A percentile compares a stretch with the other conserved stretches of the same genome.
Conservation (phyloP, 2,329 filamentous ascomycete genomes). For the Penicillium olsonii region DNA sequence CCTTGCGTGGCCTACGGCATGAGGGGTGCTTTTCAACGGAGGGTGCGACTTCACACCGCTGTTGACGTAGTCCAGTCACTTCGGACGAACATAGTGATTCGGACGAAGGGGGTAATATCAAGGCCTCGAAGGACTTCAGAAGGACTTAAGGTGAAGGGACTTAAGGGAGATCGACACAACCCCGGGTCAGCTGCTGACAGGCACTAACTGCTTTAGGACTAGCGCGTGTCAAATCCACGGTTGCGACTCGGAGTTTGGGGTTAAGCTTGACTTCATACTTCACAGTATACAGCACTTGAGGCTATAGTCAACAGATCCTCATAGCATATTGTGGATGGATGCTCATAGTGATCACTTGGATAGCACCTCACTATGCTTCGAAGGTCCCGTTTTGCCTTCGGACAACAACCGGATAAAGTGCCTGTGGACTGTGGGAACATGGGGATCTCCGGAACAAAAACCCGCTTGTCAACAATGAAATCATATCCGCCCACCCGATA, state of each 20-base stretch:
- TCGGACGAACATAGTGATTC: too few relatives aligned
- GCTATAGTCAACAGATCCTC: too few relatives aligned
- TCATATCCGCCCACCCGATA: neutral
- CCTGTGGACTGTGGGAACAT: neutral
- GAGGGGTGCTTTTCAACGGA: neutral
- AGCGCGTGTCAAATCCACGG: neutral
- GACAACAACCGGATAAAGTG: neutral
- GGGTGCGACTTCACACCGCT: too few relatives aligned
- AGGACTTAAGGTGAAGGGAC: too few relatives aligned
- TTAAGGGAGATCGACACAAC: too few relatives aligned
- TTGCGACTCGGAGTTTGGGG: slow-evolving; percentile 3
- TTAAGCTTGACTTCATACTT: neutral
- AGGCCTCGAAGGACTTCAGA: too few relatives aligned
- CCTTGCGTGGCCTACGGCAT: neutral
- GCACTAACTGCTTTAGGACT: neutral
- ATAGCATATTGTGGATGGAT: too few relatives aligned
- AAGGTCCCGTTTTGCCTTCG: too few relatives aligned
- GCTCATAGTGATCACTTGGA: too few relatives aligned
- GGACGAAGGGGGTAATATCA: neutral
- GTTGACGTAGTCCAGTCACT: neutral
- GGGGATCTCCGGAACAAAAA: neutral
- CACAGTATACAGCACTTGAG: too few relatives aligned
- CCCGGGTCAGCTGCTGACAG: slow-evolving; percentile 1
- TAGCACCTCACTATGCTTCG: too few relatives aligned
- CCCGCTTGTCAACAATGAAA: neutral